phyloP scores from a whole-genome alignment of 164 flowering plant genomes.

The Amborella trichopoda region DNA sequence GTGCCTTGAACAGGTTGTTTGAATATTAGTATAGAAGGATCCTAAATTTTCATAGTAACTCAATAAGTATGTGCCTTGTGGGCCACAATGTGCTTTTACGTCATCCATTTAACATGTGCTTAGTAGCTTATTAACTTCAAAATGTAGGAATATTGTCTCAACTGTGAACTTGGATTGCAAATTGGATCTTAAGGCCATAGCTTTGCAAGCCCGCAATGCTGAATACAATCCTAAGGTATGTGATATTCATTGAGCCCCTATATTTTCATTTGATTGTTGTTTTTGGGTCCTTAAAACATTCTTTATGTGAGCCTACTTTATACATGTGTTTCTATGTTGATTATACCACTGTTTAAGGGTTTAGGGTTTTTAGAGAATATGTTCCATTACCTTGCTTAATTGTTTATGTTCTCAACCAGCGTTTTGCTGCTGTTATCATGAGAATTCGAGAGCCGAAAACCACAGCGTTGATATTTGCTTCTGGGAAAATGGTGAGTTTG shows the following conservation, averaged over 20 bases:
- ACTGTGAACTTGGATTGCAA: conserved; percentile 91
- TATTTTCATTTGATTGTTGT: background rate
- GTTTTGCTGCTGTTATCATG: conserved; percentile 96
- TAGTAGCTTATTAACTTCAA: background rate
- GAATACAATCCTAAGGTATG: conserved; percentile 89
- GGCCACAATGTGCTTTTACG: too few species aligned
- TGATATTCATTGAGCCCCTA: background rate
- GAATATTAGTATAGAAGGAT: too few species aligned
- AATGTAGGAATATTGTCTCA: conserved; percentile 81
- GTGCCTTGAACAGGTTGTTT: too few species aligned
- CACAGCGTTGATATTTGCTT: conserved; percentile 84
- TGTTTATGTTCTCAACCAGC: conserved; percentile 41
- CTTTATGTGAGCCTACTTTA: background rate
- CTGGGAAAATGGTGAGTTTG: conserved; percentile 80
- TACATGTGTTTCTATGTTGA: background rate
- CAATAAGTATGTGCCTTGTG: too few species aligned
- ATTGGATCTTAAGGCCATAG: conserved; percentile 74
- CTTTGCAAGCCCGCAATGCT: conserved; percentile 83
- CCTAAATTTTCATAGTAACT: too few species aligned
- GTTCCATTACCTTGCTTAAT: background rate
- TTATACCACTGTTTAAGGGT: background rate
- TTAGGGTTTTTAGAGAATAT: background rate
- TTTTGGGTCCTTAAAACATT: background rate
- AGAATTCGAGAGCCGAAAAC: conserved; percentile 89
- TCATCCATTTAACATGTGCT: background rate